Evolutionary conservation across 345 rosid species (phyloP).

Genomic region (Camelina laxa): DNA sequence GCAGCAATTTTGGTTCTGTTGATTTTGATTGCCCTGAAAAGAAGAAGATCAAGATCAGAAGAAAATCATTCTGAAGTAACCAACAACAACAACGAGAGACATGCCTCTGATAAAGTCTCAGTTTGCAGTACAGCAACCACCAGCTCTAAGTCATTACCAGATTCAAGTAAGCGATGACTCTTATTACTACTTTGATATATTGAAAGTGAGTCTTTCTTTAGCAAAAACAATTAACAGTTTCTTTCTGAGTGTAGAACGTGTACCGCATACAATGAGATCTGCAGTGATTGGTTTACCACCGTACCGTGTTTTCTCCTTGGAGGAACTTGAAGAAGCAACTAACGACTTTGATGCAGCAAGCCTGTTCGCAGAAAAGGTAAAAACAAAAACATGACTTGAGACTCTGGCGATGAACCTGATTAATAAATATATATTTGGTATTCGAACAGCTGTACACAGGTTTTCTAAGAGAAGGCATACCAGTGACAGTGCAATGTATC

Average conservation of each 20-base stretch:
- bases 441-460: conserved; percentile 72
- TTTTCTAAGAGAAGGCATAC: conserved; percentile 64
- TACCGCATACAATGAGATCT: conserved; percentile 83
- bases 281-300: conserved; percentile 85
- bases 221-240: conserved; percentile 4
- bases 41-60: conserved; percentile 44
- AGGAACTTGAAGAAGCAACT: conserved; percentile 88
- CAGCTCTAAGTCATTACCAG: conserved; percentile 56
- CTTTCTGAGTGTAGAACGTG: conserved; percentile 60
- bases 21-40: conserved; percentile 53
- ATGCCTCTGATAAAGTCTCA: conserved; percentile 56
- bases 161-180: conserved; percentile 57
- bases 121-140: conserved; percentile 50
- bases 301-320: conserved; percentile 67
- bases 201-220: conserved; percentile 4
- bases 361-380: conserved; percentile 61
- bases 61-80: conserved; percentile 43
- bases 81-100: conserved; percentile 47
- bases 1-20: conserved; percentile 50
- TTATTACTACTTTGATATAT: conserved; percentile 7
- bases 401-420: neutral
- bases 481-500: conserved; percentile 66
- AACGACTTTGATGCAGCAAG: conserved; percentile 70
- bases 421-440: conserved; percentile 19
- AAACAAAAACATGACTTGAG: conserved; percentile 12